phyloP scores from a whole-genome alignment of 1,284 basidiomycete species.

The Prillingera fragicola region DNA sequence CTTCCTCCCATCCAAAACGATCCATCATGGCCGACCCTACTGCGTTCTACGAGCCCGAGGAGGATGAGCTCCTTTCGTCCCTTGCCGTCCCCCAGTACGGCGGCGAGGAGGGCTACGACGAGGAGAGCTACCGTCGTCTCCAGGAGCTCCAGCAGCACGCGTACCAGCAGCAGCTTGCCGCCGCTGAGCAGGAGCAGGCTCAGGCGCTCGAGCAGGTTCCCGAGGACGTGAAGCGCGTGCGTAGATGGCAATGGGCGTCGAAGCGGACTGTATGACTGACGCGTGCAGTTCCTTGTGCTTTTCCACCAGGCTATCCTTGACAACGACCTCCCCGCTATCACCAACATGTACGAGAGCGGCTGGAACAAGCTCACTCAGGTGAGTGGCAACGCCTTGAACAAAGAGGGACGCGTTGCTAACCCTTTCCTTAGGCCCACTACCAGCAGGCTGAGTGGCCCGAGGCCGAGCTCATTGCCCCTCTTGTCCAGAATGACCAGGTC shows the following conservation, averaged over 20 bases:
- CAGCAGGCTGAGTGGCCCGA: conserved; percentile 94
- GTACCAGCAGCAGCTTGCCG: conserved; percentile 34
- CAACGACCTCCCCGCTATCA: conserved; percentile 82
- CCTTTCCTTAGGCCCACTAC: conserved; percentile 89
- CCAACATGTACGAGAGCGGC: conserved; percentile 85
- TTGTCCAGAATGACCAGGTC: conserved; percentile 89
- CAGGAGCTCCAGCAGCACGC: conserved; percentile 41
- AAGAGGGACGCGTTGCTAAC: conserved; percentile 4
- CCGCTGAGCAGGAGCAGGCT: conserved; percentile 34
- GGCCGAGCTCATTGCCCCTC: conserved; percentile 86
- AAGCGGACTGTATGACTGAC: neutral
- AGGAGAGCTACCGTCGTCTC: conserved; percentile 37
- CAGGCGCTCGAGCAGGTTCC: conserved; percentile 41
- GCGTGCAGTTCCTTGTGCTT: conserved; percentile 74
- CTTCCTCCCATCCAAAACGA: neutral
- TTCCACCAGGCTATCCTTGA: conserved; percentile 75
- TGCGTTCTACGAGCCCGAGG: conserved; percentile 46
- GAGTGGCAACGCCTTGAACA: conserved; percentile 1
- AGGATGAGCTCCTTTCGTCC: conserved; percentile 45
- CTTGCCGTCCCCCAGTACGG: conserved; percentile 36
- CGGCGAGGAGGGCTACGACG: conserved; percentile 25
- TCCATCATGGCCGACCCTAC: conserved; percentile 45
- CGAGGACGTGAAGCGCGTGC: conserved; percentile 47
- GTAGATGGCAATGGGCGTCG: conserved; percentile 12
- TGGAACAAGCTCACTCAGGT: conserved; percentile 83